Evolutionary conservation across 345 rosid genomes (phyloP).

Genomic region (Syzygium aromaticum): DNA sequence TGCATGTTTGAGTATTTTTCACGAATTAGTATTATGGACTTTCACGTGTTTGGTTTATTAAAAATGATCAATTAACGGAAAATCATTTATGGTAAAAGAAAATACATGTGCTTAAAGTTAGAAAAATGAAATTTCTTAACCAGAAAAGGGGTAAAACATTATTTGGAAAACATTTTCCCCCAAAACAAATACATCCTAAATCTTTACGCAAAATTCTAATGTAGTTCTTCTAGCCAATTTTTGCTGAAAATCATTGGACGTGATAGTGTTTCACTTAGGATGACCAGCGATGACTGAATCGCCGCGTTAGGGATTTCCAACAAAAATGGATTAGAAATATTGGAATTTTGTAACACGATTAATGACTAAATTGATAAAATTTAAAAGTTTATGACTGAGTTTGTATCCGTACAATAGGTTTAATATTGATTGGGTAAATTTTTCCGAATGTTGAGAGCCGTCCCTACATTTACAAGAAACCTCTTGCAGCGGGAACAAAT

Average conservation of each 20-base stretch:
- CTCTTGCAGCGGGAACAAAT: neutral
- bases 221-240: rapidly evolving
- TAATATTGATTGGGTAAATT: neutral
- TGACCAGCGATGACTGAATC: rapidly evolving
- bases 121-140: neutral
- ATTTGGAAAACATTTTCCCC: neutral
- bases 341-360: neutral
- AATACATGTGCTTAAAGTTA: neutral
- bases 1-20: neutral
- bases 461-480: neutral
- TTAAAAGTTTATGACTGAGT: neutral
- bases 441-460: neutral
- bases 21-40: neutral
- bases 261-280: neutral
- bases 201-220: rapidly evolving
- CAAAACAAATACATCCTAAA: neutral
- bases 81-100: too few species aligned
- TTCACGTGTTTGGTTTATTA: neutral
- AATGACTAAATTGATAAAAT: neutral
- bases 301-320: rapidly evolving
- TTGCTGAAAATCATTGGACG: rapidly evolving
- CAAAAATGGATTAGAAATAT: neutral
- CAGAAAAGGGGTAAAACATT: neutral
- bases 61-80: neutral
- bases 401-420: neutral